These are phyloP conservation scores for Phytophthora pisi DNA, from an alignment of 352 stramenopile species.

Conservation along the genomic window DNA sequence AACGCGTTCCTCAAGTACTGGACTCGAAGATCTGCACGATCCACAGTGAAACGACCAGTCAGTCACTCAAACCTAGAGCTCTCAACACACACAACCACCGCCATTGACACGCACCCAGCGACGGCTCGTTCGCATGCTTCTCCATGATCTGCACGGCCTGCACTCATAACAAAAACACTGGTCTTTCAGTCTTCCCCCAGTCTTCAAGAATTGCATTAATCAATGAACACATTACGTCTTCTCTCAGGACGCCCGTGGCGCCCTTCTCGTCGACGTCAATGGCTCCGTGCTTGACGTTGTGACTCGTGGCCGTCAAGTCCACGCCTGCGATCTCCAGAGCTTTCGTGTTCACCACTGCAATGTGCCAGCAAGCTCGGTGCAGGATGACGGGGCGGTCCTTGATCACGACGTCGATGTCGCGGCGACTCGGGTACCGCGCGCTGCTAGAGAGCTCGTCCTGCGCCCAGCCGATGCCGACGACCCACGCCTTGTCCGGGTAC, in stretches of 20 bases:
- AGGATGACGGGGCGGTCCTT: constrained; percentile 74
- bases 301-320: constrained; percentile 38
- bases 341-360: constrained; percentile 86
- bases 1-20: constrained; percentile 71
- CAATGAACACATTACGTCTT: constrained; percentile 46
- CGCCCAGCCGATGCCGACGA: constrained; percentile 89
- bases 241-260: constrained; percentile 70
- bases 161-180: not conserved
- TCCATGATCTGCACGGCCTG: constrained; percentile 75
- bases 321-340: constrained; percentile 76
- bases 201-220: not conserved
- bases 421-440: constrained; percentile 68
- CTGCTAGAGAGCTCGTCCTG: constrained; percentile 74
- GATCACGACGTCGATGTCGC: constrained; percentile 82
- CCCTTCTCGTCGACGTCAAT: constrained; percentile 74
- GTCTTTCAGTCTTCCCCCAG: not conserved
- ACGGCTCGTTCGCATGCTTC: constrained; percentile 74
- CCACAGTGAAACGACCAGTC: not conserved
- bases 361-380: constrained; percentile 91
- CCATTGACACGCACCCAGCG: constrained; percentile 41
- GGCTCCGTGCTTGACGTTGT: constrained; percentile 45
- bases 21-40: constrained; percentile 48
- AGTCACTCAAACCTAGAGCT: not conserved
- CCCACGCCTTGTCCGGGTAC: constrained; percentile 74
- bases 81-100: not conserved